Evolutionary conservation across 2,329 filamentous ascomycete genomes (phyloP), one percentile per base, ranked within the genome.

Genomic region (Fusarium mexicanum): DNA sequence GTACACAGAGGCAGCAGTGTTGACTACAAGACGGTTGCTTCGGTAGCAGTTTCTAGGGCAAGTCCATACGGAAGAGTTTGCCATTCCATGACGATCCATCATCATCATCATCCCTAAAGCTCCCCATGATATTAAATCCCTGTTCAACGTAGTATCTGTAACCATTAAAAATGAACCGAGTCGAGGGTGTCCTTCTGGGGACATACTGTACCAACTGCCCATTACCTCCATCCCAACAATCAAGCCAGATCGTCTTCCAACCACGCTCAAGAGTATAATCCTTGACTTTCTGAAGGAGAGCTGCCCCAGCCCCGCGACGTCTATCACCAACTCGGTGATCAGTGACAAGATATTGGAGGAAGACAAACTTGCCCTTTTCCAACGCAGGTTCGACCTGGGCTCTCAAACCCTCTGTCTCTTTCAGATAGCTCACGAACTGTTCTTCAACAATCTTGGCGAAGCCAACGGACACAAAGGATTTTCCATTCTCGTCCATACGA

Each of bases 141-240:
- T 64, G 57, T 50, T 70, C 54, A 47, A 69, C 41, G 59, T 78
- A 76, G 37, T 76, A 77, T 67, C 76, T 77, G 48, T 38, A 47
- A 60, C 8, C n/a, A 55, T 76, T 31, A 77, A 59, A 17, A 71
- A 58, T 47, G 33, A 22, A 22, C 37, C 43, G 31, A 29, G 29
- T 37, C 8, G 33, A 26, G 22, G 60, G 37, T 24, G 17, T 47
- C 16, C 17, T 22, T 40, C 51, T 37, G n/a, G 35, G 22, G 51
- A 70, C 69, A 50, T 69, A 70, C 73, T 73, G 64, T 35, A 75
- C 72, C 51, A 81, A 54, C 29, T 73, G 75, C 33, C 71, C 65
- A 31, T 71, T 66, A 18, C 73, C 78, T 46, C 79, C 76, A 11
- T 71, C 69, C 78, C 78, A 80, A 43, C 76, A 79, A 44, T 80